Base-by-base conservation (phyloP, 2,329 filamentous ascomycete species). In the Phyllosticta capitalensis region DNA sequence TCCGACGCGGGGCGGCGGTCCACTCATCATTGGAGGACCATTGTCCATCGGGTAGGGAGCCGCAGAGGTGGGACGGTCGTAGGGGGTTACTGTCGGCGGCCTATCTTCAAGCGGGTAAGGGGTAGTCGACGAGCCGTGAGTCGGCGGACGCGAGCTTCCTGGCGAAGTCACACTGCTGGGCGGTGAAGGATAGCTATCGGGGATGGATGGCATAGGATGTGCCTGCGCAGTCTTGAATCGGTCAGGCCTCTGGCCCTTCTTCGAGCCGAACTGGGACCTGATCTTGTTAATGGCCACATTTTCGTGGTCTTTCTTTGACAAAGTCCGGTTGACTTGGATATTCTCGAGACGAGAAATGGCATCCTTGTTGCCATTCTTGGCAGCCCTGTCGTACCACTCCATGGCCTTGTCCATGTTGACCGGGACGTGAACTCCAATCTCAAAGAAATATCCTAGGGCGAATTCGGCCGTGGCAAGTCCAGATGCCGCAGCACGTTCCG, bases 361-460 rank as follows among this genome's bases (percentile, higher is more conserved):
- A 73, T 99, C 94, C 66, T 89, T 88, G 74, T 97, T 99, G 38
- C 92, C 94, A 68, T 92, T 90, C 30, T 89, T 87, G 28, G 91
- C 88, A 7, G 94, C 92, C 68, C 90, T 86, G 65, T 88, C 84
- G 71, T 99, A 99, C 94, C 94, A 99, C 64, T 81, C 84, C 63
- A 88, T 81, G 1, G 94, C 92, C 71, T 94, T 89, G 55, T 84
- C 82, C 50, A 96, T 75, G 69, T 92, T 89, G 64, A 90, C 88
- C n/a, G 84, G 83, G 22, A 95, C 88, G 69, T 91, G 86, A 70
- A 99, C 95, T 65, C 94, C 94, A 66, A 99, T 95, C 72, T 99
- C 94, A 71, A 94, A 85, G 76, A 97, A 99, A 74, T 99, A 99
- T 10, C 92, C 92, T 79, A 99, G 84, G 24, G 94, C 94, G 69